phyloP scores from a whole-genome alignment of 2,329 filamentous ascomycete genomes.

The Talaromyces sp. region DNA sequence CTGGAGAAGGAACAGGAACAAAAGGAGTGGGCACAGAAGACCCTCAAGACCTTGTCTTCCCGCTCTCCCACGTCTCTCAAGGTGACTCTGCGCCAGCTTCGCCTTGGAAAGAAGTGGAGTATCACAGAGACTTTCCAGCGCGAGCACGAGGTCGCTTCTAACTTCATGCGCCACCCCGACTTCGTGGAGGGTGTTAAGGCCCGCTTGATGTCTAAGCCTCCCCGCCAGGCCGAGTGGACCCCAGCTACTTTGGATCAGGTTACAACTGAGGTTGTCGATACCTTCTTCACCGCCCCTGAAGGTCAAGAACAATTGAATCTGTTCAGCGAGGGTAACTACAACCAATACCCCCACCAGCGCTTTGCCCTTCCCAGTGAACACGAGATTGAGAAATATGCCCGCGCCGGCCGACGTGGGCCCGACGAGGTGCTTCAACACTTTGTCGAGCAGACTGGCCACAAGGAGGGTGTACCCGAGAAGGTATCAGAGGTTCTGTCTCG shows the following conservation, averaged over 20 bases:
- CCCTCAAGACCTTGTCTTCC: constrained; percentile 71
- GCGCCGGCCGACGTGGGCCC: constrained; percentile 41
- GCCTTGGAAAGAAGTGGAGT: constrained; percentile 71
- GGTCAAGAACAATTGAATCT: constrained; percentile 58
- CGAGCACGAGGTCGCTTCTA: constrained; percentile 80
- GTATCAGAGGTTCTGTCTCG: constrained; percentile 69
- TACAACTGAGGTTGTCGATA: constrained; percentile 58
- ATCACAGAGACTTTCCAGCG: constrained; percentile 83
- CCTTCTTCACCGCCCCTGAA: constrained; percentile 67
- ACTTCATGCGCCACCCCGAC: constrained; percentile 90
- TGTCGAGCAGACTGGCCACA: constrained; percentile 60
- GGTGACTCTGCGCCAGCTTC: constrained; percentile 83
- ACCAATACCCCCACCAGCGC: constrained; percentile 69
- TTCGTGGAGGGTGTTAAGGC: constrained; percentile 91
- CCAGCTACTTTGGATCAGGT: constrained; percentile 74
- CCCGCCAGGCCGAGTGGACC: constrained; percentile 71
- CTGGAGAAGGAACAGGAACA: constrained; percentile 61
- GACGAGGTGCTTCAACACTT: constrained; percentile 69
- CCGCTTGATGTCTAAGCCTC: constrained; percentile 71
- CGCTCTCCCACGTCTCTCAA: constrained; percentile 86
- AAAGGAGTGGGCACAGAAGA: constrained; percentile 76
- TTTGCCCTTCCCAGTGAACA: constrained; percentile 75
- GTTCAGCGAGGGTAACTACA: constrained; percentile 64
- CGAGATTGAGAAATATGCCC: constrained; percentile 51
- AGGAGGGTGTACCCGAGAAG: constrained; percentile 70